A percentile compares a stretch with the other conserved stretches of the same genome.
Evolutionary conservation across 352 stramenopile genomes (phyloP).

Genomic region (Globisporangium cylindrosporum): DNA sequence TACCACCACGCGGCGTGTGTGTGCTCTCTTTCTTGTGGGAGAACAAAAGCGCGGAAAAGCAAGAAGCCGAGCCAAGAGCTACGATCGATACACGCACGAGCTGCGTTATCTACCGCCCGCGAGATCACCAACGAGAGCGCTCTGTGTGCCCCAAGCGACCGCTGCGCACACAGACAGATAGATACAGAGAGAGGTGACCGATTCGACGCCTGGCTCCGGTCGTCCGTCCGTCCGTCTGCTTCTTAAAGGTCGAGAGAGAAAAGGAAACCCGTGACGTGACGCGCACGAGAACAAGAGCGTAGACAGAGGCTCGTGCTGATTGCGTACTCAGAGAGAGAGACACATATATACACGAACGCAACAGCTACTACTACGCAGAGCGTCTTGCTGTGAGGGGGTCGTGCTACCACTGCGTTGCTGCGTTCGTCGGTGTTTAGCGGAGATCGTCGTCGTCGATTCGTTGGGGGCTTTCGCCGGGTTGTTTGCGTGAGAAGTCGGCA

Average conservation of each 20-base stretch:
- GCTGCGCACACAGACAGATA: neutral
- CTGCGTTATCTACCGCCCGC: neutral
- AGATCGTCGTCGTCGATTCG: constrained; percentile 3
- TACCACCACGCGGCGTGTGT: neutral
- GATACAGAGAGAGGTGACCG: neutral
- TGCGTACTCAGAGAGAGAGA: neutral
- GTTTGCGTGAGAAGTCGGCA: constrained; percentile 9
- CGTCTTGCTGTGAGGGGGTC: neutral
- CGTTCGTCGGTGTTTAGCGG: neutral
- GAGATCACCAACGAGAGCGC: neutral
- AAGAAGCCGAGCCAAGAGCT: neutral
- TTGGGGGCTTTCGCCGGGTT: constrained; percentile 4
- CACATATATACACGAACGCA: neutral
- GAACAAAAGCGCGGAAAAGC: constrained; percentile 15
- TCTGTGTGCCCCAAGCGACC: neutral
- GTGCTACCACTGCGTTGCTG: neutral
- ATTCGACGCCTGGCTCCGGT: neutral
- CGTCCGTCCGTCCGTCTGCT: neutral
- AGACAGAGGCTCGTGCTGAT: neutral
- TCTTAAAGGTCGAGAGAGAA: constrained; percentile 5
- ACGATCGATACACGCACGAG: neutral
- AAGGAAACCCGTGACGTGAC: neutral
- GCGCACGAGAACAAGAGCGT: neutral
- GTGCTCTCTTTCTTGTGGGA: constrained; percentile 4
- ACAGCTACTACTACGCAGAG: neutral